These are phyloP conservation scores for Gloeophyllum trabeum DNA, from an alignment of 768 basidiomycete species.

Conservation along the genomic window DNA sequence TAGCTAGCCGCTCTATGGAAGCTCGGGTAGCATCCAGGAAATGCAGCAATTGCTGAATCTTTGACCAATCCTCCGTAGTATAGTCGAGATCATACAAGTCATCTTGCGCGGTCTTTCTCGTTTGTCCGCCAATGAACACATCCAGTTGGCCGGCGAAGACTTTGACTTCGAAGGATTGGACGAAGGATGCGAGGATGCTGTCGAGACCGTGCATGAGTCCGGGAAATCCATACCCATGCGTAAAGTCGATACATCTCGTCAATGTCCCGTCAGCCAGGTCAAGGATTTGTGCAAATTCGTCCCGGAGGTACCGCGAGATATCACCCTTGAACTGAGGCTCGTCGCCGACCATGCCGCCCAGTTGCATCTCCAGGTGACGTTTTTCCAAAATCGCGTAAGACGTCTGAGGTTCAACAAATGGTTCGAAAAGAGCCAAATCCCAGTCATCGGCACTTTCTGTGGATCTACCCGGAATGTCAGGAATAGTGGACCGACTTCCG, in stretches of 20 bases:
- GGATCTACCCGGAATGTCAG: slow-evolving; percentile 1
- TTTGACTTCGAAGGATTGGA: slow-evolving; percentile 53
- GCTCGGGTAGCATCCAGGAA: slow-evolving; percentile 72
- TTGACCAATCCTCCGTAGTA: slow-evolving; percentile 78
- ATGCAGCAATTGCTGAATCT: slow-evolving; percentile 75
- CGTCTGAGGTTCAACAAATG: slow-evolving; percentile 84
- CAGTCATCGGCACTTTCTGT: slow-evolving; percentile 36
- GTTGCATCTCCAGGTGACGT: slow-evolving; percentile 47
- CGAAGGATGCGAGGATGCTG: slow-evolving; percentile 56
- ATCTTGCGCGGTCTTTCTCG: slow-evolving; percentile 18
- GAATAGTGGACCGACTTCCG: too few relatives aligned
- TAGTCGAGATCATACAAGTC: slow-evolving; percentile 78
- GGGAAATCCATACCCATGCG: slow-evolving; percentile 77
- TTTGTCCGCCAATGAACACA: not conserved
- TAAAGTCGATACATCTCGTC: slow-evolving; percentile 64
- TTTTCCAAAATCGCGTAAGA: slow-evolving; percentile 77
- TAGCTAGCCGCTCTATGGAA: slow-evolving; percentile 52
- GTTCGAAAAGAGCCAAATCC: slow-evolving; percentile 90
- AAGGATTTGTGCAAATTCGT: slow-evolving; percentile 67
- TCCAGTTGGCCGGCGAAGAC: slow-evolving; percentile 9
- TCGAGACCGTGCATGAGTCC: slow-evolving; percentile 72
- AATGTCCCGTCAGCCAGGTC: slow-evolving; percentile 73
- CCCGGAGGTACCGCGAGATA: slow-evolving; percentile 56
- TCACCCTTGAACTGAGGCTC: slow-evolving; percentile 36
- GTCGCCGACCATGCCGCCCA: slow-evolving; percentile 16